Evolutionary conservation across 345 rosid genomes (phyloP).

Genomic region (Citrus reticulata): DNA sequence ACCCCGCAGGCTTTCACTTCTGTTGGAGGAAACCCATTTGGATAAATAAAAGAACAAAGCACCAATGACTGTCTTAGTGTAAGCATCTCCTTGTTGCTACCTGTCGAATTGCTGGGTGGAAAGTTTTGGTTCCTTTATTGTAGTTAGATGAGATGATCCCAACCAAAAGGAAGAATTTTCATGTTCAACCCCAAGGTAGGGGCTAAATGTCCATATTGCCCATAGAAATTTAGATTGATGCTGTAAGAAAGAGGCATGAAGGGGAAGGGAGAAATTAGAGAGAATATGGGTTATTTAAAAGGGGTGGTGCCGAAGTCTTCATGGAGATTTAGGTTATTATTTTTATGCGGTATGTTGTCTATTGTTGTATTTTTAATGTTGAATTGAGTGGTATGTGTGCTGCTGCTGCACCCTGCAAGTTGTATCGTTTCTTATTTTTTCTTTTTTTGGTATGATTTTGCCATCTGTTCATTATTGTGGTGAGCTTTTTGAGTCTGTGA

Average conservation of each 20-base stretch:
- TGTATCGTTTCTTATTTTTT: slow-evolving; percentile 14
- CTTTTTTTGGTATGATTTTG: slow-evolving; percentile 22
- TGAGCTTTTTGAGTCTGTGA: slow-evolving; percentile 21
- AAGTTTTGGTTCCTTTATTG: slow-evolving; percentile 27
- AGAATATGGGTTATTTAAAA: not conserved
- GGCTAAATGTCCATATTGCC: slow-evolving; percentile 15
- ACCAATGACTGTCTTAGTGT: slow-evolving; percentile 1
- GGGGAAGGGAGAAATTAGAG: not conserved
- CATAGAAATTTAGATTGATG: slow-evolving; percentile 6
- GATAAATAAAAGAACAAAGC: slow-evolving; percentile 27
- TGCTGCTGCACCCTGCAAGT: slow-evolving; percentile 4
- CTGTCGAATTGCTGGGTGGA: slow-evolving; percentile 18
- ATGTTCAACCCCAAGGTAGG: not conserved
- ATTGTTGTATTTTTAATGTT: slow-evolving; percentile 15
- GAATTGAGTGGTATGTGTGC: slow-evolving; percentile 12
- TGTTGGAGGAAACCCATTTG: slow-evolving; percentile 71
- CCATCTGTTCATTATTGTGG: slow-evolving; percentile 12
- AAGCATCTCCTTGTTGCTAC: slow-evolving; percentile 43
- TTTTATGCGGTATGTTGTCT: slow-evolving; percentile 1
- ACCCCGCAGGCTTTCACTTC: slow-evolving; percentile 41
- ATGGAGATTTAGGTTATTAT: slow-evolving; percentile 10
- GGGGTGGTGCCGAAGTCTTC: not conserved
- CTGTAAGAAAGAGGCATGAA: not conserved
- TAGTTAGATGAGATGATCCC: slow-evolving; percentile 11
- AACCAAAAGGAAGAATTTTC: slow-evolving; percentile 8